Evolutionary conservation across 202 grass and related monocot species (phyloP), one percentile per base, ranked within the genome.

Genomic region (Panicum hallii): DNA sequence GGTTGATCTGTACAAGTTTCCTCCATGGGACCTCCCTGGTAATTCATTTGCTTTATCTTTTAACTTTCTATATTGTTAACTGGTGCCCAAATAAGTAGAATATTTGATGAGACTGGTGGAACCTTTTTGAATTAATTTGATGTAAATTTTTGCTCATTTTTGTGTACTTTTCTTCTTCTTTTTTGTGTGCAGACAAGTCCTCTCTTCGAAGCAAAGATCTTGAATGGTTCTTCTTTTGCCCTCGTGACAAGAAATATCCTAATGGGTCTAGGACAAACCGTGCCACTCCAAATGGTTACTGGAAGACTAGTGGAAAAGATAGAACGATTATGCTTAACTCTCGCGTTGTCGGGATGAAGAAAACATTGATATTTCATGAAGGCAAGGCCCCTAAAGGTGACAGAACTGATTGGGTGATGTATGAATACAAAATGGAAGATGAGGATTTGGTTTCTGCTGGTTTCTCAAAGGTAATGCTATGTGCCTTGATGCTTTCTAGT

Each of bases 1-100:
- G 40, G 78, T 96, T 46, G 97, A 99, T 32, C 67, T 97, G 19
- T 99, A 99, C 86, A 97, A 97, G 70, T 97, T 83, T 86, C 56
- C 93, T 77, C 97, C 97, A 13, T 99, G 97, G 97, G 97, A 99
- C 81, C 91, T 99, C 76, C 91, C 90, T 84, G 87, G 91, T 99
- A 96, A 89, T 70, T 77, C 13, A 40, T 38, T 20, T 86, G 11
- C 73, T 22, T 74, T 5, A 17, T 64, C 74, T 47, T 69, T 75
- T 52, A 15, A 1, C 20, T n/a, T 50, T 77, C 5, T 74, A 2
- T 55, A 54, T 67, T 60, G 0, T 55, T 9, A 55, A 36, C 44
- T 23, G 22, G 1, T 38, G 30, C 20, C 30, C 3, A 48, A 44
- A 82, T 0, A n/a, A 67, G 40, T 72, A 84, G 12, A 47, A 10